Conservation (phyloP, 129 eudicot species). For the Escallonia herrerae region DNA sequence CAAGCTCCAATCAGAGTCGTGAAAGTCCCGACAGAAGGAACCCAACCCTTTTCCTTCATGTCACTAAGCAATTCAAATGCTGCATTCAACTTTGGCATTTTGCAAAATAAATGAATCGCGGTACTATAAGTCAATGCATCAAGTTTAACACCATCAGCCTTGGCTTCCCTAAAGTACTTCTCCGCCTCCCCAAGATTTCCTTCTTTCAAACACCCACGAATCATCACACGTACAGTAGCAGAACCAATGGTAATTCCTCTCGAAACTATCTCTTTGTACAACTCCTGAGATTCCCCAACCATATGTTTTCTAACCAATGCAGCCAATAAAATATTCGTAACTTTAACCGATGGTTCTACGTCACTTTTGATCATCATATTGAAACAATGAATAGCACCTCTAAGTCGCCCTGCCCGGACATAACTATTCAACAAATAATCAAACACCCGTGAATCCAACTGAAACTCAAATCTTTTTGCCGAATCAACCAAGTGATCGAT, state of each 20-base stretch:
- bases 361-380: conserved; percentile 34
- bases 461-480: conserved; percentile 44
- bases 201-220: conserved; percentile 50
- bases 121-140: conserved; percentile 43
- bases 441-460: conserved; percentile 23
- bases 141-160: conserved; percentile 42
- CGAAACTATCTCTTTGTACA: conserved; percentile 32
- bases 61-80: conserved; percentile 53
- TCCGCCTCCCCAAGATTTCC: conserved; percentile 47
- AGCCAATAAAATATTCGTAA: conserved; percentile 39
- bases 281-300: conserved; percentile 33
- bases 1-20: conserved; percentile 62
- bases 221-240: conserved; percentile 41
- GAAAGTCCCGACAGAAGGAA: conserved; percentile 54
- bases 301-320: conserved; percentile 43
- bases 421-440: conserved; percentile 46
- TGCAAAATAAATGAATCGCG: conserved; percentile 57
- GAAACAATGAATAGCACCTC: conserved; percentile 52
- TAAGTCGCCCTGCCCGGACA: conserved; percentile 29
- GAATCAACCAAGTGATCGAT: conserved; percentile 31
- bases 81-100: conserved; percentile 25
- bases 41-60: conserved; percentile 77
- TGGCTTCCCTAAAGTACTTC: conserved; percentile 51
- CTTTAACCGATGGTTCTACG: conserved; percentile 28
- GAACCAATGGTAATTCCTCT: conserved; percentile 36